phyloP scores from a whole-genome alignment of 345 rosid species.

The Adansonia digitata region DNA sequence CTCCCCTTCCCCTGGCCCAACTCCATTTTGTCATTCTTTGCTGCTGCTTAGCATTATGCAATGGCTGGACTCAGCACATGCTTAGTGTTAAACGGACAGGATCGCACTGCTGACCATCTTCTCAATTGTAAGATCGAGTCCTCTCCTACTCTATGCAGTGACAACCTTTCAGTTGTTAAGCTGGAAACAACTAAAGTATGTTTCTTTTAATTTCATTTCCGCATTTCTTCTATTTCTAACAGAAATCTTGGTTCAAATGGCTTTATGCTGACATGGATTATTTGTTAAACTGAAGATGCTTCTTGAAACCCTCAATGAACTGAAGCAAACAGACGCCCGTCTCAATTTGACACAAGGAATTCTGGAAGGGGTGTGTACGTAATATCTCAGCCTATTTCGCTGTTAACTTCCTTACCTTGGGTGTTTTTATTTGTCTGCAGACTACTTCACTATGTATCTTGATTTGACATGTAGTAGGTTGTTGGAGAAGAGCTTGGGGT shows the following conservation, averaged over 20 bases:
- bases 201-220: slow-evolving; percentile 10
- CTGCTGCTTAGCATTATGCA: slow-evolving; percentile 61
- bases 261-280: background rate
- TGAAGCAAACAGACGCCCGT: slow-evolving; percentile 70
- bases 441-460: slow-evolving; percentile 4
- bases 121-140: slow-evolving; percentile 67
- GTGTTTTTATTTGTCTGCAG: background rate
- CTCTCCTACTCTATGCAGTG: slow-evolving; percentile 47
- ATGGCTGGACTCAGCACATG: slow-evolving; percentile 68
- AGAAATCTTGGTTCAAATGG: background rate
- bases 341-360: slow-evolving; percentile 83
- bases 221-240: background rate
- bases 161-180: slow-evolving; percentile 66
- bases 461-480: slow-evolving; percentile 42
- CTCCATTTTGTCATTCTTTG: background rate
- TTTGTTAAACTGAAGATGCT: slow-evolving; percentile 54
- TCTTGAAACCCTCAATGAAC: slow-evolving; percentile 71
- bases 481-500: slow-evolving; percentile 97
- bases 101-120: slow-evolving; percentile 68
- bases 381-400: slow-evolving; percentile 14
- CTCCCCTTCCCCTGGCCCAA: background rate
- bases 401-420: background rate
- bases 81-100: slow-evolving; percentile 77
- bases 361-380: slow-evolving; percentile 92
- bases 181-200: slow-evolving; percentile 73